These are phyloP conservation scores for Phytopythium mirpurense DNA, from an alignment of 352 stramenopile genomes.

Conservation along the genomic window DNA sequence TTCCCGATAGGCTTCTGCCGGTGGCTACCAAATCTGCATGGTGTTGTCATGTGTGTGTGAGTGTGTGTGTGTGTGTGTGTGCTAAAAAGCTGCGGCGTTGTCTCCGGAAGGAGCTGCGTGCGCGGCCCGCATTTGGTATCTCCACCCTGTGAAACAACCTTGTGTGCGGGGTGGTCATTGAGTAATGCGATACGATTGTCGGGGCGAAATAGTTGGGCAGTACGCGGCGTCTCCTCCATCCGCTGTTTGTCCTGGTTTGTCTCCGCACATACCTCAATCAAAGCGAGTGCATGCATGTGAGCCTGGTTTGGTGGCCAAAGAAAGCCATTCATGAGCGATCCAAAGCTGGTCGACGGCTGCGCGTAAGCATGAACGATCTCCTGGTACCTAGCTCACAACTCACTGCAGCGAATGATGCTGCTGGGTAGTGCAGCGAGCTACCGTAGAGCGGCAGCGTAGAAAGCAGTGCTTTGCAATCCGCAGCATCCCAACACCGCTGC, in stretches of 20 bases:
- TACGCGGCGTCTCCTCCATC: slow-evolving; percentile 52
- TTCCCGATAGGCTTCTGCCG: too few species aligned
- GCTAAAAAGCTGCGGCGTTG: not conserved
- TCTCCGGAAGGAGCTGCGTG: slow-evolving; percentile 1
- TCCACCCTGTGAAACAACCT: slow-evolving; percentile 64
- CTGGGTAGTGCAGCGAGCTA: too few species aligned
- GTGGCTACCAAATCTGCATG: too few species aligned
- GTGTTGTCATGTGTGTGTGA: slow-evolving; percentile 1
- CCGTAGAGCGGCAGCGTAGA: too few species aligned
- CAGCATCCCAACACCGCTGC: too few species aligned
- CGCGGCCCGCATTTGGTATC: slow-evolving; percentile 78
- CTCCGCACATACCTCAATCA: slow-evolving; percentile 34
- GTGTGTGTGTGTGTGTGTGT: slow-evolving; percentile 3
- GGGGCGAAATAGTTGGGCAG: slow-evolving; percentile 77
- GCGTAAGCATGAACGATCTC: not conserved
- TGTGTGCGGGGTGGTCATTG: slow-evolving; percentile 79
- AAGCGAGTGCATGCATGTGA: slow-evolving; percentile 1
- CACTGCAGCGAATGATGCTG: too few species aligned
- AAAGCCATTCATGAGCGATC: too few species aligned
- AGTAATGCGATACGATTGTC: slow-evolving; percentile 71
- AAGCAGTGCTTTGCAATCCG: too few species aligned
- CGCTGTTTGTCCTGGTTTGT: slow-evolving; percentile 76
- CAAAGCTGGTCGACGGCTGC: not conserved
- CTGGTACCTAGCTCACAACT: too few species aligned
- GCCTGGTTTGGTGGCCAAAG: too few species aligned